phyloP scores from a whole-genome alignment of 257 asterid species.

The Anisodus acutangulus region DNA sequence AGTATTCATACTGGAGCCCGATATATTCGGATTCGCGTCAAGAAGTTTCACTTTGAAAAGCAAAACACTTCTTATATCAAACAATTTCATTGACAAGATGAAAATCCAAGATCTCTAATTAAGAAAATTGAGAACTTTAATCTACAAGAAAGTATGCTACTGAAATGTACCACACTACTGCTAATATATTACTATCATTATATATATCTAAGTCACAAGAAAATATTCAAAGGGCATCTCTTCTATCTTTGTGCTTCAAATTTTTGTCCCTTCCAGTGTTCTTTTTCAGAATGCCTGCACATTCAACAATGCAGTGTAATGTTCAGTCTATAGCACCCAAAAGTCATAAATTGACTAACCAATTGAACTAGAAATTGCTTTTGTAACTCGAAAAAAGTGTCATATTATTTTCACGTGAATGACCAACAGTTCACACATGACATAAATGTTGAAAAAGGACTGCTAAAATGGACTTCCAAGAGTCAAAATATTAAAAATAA shows the following conservation, averaged over 20 bases:
- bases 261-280: background rate
- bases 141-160: too few relatives aligned
- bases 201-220: background rate
- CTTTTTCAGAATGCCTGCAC: conserved; percentile 17
- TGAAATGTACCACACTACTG: background rate
- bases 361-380: background rate
- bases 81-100: too few relatives aligned
- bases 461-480: too few relatives aligned
- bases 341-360: background rate
- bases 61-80: too few relatives aligned
- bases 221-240: background rate
- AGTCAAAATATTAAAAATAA: too few relatives aligned
- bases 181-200: background rate
- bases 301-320: conserved; percentile 24
- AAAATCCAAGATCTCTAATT: too few relatives aligned
- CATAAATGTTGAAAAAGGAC: background rate
- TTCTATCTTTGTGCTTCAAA: conserved; percentile 11
- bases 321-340: background rate
- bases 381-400: too few relatives aligned
- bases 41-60: too few relatives aligned
- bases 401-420: background rate
- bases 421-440: background rate
- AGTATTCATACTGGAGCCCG: too few relatives aligned
- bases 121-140: too few relatives aligned
- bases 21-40: too few relatives aligned